Evolutionary conservation across 768 basidiomycete species (phyloP), one percentile per base, ranked within the genome.

Genomic region (Gymnopilus dilepis): DNA sequence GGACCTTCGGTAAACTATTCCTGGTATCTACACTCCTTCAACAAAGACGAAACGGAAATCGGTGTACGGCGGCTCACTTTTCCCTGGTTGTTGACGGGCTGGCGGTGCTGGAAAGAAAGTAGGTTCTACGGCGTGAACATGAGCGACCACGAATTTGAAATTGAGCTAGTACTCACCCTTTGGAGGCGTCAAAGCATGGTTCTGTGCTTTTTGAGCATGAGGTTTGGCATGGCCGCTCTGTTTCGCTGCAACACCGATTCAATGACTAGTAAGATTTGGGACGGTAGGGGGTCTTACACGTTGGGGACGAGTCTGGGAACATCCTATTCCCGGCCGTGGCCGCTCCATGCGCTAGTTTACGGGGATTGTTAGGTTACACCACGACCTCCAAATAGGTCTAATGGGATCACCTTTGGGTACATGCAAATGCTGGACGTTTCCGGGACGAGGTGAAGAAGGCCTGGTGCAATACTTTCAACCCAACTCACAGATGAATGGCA

Each of bases 271-370:
- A 60, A 58, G 56, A 22, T 45, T 24, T 43, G 48, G 56, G 61
- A 62, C 47, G 51, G 56, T 40, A 52, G 48, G 19, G 61, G 48
- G 56, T 62, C 61, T 62, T 62, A 62, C 61, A 33, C 56, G 48
- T 52, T 38, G 61, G 61, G 47, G 61, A 58, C 52, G 56, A 56
- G 61, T 41, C 38, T 62, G 47, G 60, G 60, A 61, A 61, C 60
- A 53, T 56, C 56, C 58, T 62, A 56, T 62, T 62, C 55, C 61
- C 55, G 34, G 55, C 41, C 58, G 52, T 58, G 61, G 47, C 58
- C 42, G 61, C 61, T 52, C 55, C 61, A 62, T 58, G 33, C 52
- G 40, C 61, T 62, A 58, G 47, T 62, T 57, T 62, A 62, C 56
- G 53, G 48, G 48, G 40, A 60, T 60, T 54, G 53, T 60, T 17